These are phyloP conservation scores for Stachybotrys chartarum DNA, from an alignment of 2,329 filamentous ascomycete genomes.

Conservation along the genomic window DNA sequence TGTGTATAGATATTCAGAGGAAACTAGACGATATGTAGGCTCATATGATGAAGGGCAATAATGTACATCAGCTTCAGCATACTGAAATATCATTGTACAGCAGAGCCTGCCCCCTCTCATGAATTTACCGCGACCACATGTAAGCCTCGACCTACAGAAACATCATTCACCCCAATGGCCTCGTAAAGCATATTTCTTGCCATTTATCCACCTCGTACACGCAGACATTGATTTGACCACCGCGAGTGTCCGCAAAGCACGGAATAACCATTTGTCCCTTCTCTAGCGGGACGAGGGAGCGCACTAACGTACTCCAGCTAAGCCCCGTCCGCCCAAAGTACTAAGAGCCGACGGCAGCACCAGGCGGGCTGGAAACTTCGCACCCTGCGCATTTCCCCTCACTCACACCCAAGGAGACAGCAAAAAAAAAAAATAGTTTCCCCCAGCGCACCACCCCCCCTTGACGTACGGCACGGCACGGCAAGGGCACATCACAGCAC, in stretches of 20 bases:
- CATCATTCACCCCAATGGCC: too few relatives aligned
- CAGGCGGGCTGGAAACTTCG: conserved; percentile 4
- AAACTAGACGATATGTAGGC: conserved; percentile 8
- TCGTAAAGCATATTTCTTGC: too few relatives aligned
- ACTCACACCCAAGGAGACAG: conserved; percentile 3
- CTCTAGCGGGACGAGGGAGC: not conserved
- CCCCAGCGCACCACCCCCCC: not conserved
- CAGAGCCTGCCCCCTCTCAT: too few relatives aligned
- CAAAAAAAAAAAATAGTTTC: not conserved
- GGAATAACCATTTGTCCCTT: not conserved
- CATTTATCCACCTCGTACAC: too few relatives aligned
- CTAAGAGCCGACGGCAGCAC: not conserved
- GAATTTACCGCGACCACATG: too few relatives aligned
- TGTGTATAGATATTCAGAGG: not conserved
- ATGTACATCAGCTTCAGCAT: not conserved
- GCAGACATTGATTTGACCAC: conserved; percentile 3
- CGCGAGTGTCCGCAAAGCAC: too few relatives aligned
- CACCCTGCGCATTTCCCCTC: conserved; percentile 25
- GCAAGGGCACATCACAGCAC: too few relatives aligned
- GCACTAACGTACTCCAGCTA: not conserved
- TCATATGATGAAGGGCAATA: not conserved
- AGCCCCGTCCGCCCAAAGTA: not conserved
- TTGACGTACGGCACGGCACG: too few relatives aligned
- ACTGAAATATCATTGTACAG: not conserved
- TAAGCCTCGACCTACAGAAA: too few relatives aligned